Evolutionary conservation across 768 basidiomycete genomes (phyloP), one percentile per base, ranked within the genome.

Genomic region (Lactarius evosmus): DNA sequence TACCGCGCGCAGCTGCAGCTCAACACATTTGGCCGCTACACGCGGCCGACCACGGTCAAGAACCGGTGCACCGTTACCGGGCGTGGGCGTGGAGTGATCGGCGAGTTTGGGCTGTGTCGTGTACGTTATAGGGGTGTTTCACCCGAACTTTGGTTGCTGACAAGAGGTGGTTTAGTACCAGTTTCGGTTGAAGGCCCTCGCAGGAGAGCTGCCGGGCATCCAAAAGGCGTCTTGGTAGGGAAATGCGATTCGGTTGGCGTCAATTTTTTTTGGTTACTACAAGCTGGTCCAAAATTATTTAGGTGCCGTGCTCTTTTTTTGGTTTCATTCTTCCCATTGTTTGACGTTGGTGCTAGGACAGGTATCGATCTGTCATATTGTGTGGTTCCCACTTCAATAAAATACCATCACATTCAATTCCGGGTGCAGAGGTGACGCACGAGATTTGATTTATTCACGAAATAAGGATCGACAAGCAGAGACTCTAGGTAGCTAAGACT

Each of bases 1-100:
- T 91, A 95, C 74, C 91, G 95, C 69, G 96, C 96, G 17, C 95
- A 97, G 74, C 78, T 98, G 65, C 94, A 97, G 72, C 80, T 97
- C 56, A 96, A 96, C 75, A 85, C 87, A 6, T 92, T 97, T 70
- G 87, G 84, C 55, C 82, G 84, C 29, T 88, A 93, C 73, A 88
- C 91, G 0, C 85, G 91, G 41, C 89, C 92, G n/a, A 86, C 87
- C 16, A 87, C 86, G 2, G 90, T 97, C 34, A 95, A 93, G 78
- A 94, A 95, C 73, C 81, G 95, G 30, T 98, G 96, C 70, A 77
- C 81, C 22, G 91, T 89, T 74, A 86, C 91, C 9, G 96, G 96
- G 0, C 81, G 86, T 63, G 94, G 93, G 7, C 82, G 93, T 65
- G 96, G 95, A 59, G 79, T 97, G 34, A 89, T 98, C 69, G 86